Evolutionary conservation across 768 basidiomycete species (phyloP).

Genomic region (Tylopilus plumbeoviolaceoides): DNA sequence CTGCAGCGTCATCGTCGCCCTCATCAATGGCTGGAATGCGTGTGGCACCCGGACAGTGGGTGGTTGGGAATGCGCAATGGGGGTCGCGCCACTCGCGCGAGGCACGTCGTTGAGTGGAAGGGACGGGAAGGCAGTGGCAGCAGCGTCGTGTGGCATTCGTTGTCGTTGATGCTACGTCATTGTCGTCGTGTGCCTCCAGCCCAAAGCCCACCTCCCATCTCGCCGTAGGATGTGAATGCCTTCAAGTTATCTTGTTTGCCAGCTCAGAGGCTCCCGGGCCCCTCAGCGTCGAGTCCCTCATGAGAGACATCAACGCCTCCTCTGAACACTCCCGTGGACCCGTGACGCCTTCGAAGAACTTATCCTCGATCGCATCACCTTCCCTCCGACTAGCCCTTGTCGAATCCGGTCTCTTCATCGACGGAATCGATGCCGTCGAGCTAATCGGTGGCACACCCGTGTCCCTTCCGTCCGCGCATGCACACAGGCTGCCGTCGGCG

Average conservation of each 20-base stretch:
- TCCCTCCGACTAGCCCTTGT: slow-evolving; percentile 68
- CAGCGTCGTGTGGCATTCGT: too few relatives aligned
- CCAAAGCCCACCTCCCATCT: slow-evolving; percentile 95
- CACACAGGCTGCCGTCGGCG: slow-evolving; percentile 79
- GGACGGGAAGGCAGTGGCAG: too few relatives aligned
- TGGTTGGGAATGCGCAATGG: too few relatives aligned
- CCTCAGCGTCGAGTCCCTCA: slow-evolving; percentile 91
- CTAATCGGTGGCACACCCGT: slow-evolving; percentile 91
- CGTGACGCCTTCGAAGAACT: slow-evolving; percentile 85
- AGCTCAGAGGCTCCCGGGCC: slow-evolving; percentile 69
- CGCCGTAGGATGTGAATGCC: slow-evolving; percentile 81
- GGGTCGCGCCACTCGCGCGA: too few relatives aligned
- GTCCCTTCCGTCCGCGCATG: slow-evolving; percentile 86
- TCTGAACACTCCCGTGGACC: slow-evolving; percentile 76
- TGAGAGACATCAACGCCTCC: slow-evolving; percentile 92
- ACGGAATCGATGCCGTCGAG: slow-evolving; percentile 88
- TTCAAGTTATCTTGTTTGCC: slow-evolving; percentile 95
- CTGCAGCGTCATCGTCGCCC: too few relatives aligned
- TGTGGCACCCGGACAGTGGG: too few relatives aligned
- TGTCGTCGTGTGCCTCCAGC: too few relatives aligned
- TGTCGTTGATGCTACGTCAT: too few relatives aligned
- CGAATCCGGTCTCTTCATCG: slow-evolving; percentile 75
- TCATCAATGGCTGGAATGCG: too few relatives aligned
- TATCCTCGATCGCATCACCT: slow-evolving; percentile 67
- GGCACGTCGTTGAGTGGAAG: too few relatives aligned